Percentiles rank a stretch among this genome's conserved stretches.
Evolutionary conservation across 2,329 filamentous ascomycete species (phyloP).

Genomic region (Blastomyces gilchristii): DNA sequence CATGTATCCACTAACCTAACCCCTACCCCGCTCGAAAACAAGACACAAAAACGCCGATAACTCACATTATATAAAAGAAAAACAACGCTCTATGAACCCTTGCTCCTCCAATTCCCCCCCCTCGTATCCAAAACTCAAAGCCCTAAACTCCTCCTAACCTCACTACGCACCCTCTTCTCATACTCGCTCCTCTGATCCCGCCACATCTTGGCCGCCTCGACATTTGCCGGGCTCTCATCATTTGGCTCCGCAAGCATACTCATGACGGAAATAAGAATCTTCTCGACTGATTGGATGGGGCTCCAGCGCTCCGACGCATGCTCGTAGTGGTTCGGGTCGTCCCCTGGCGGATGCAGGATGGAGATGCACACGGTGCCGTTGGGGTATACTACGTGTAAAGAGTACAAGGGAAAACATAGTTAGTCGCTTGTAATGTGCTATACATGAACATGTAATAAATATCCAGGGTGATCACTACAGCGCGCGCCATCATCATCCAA

Average conservation of each 20-base stretch:
- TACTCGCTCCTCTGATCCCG: slow-evolving; percentile 71
- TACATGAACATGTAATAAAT: background rate
- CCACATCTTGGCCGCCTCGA: slow-evolving; percentile 83
- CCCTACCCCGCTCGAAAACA: background rate
- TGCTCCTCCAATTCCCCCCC: background rate
- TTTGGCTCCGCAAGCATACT: slow-evolving; percentile 88
- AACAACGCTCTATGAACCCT: background rate
- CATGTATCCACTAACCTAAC: background rate
- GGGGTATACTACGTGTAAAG: slow-evolving; percentile 54
- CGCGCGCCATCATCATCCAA: background rate
- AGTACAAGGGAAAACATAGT: background rate
- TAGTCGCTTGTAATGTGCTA: background rate
- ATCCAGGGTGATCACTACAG: too few relatives aligned
- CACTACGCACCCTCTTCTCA: slow-evolving; percentile 72
- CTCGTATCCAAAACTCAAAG: slow-evolving; percentile 37
- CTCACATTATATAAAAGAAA: background rate
- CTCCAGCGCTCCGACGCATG: slow-evolving; percentile 82
- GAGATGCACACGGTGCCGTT: slow-evolving; percentile 89
- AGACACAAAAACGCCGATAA: background rate
- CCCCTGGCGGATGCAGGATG: slow-evolving; percentile 88
- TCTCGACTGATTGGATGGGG: slow-evolving; percentile 89
- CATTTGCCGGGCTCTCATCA: slow-evolving; percentile 88
- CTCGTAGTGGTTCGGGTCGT: slow-evolving; percentile 92
- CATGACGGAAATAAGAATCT: slow-evolving; percentile 84
- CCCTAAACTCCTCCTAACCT: slow-evolving; percentile 69